A percentile compares a stretch with the other conserved stretches of the same genome.
Evolutionary conservation across 768 basidiomycete species (phyloP).

Genomic region (Neoboletus brunneissimus): DNA sequence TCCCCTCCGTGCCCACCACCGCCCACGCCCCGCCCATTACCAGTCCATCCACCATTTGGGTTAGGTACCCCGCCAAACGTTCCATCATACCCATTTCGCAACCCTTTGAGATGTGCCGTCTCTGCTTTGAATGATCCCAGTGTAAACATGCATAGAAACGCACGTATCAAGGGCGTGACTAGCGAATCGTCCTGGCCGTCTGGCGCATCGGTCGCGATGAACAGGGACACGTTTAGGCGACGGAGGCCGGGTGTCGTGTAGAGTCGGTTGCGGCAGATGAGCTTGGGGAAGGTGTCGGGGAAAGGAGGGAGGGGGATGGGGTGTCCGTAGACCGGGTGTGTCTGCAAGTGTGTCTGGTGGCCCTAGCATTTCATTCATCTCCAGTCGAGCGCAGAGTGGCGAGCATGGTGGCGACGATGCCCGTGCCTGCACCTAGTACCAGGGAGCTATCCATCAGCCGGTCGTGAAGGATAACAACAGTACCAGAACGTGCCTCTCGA

Average conservation of each 20-base stretch:
- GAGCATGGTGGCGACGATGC: constrained; percentile 70
- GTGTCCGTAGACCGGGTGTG: constrained; percentile 18
- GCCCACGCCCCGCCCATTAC: constrained; percentile 55
- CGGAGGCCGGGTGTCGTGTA: constrained; percentile 34
- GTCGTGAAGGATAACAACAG: background rate
- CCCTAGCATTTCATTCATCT: constrained; percentile 4
- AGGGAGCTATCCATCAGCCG: background rate
- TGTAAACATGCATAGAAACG: constrained; percentile 65
- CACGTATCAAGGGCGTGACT: constrained; percentile 43
- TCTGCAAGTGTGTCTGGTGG: constrained; percentile 20
- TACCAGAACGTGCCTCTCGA: constrained; percentile 22
- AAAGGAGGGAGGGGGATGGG: constrained; percentile 36
- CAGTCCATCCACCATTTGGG: constrained; percentile 70
- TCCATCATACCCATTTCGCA: constrained; percentile 49
- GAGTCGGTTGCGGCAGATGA: constrained; percentile 39
- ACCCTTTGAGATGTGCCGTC: constrained; percentile 30
- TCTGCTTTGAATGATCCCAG: constrained; percentile 48
- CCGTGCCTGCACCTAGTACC: constrained; percentile 66
- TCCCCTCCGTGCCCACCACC: constrained; percentile 68
- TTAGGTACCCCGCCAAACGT: constrained; percentile 43
- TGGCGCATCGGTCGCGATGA: constrained; percentile 60
- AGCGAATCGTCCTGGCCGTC: constrained; percentile 39
- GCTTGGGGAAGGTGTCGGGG: constrained; percentile 46
- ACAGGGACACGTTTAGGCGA: constrained; percentile 57
- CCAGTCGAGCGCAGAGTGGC: constrained; percentile 45